Conservation (phyloP, 2,329 filamentous ascomycete genomes). For the Sporothrix sp. region DNA sequence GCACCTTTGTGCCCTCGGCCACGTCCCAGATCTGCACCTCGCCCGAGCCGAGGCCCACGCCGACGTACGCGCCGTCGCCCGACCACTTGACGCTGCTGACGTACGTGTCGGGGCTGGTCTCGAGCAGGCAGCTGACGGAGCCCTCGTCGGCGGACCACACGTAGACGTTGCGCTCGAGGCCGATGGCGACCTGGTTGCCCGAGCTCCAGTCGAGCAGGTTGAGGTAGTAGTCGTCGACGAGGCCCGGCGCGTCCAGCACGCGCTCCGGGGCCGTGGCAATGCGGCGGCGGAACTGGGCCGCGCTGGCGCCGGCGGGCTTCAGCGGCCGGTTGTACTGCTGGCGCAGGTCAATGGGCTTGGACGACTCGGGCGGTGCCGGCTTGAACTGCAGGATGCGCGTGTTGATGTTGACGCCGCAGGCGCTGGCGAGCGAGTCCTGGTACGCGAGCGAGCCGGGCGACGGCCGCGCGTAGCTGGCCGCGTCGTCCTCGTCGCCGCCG, state of each 20-base stretch:
- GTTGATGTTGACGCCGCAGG: slow-evolving; percentile 71
- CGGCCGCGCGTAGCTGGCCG: slow-evolving; percentile 61
- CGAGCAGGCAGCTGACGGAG: slow-evolving; percentile 76
- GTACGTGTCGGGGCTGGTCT: slow-evolving; percentile 84
- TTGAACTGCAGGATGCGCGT: slow-evolving; percentile 97
- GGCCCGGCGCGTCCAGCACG: slow-evolving; percentile 87
- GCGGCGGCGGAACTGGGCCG: slow-evolving; percentile 81
- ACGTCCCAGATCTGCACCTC: slow-evolving; percentile 99
- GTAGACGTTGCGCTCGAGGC: slow-evolving; percentile 92
- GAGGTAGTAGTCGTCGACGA: slow-evolving; percentile 98
- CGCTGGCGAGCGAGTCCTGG: slow-evolving; percentile 21
- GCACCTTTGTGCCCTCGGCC: slow-evolving; percentile 85
- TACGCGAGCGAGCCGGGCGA: slow-evolving; percentile 64
- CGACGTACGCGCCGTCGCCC: slow-evolving; percentile 89
- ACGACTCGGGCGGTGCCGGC: slow-evolving; percentile 94
- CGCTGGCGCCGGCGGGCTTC: slow-evolving; percentile 61
- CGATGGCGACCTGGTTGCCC: slow-evolving; percentile 94
- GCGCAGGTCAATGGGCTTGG: slow-evolving; percentile 93
- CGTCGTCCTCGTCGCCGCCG: slow-evolving; percentile 59
- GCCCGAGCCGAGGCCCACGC: slow-evolving; percentile 86
- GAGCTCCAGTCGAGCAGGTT: slow-evolving; percentile 98
- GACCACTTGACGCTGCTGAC: slow-evolving; percentile 99
- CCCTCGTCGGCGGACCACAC: slow-evolving; percentile 97
- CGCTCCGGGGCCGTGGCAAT: slow-evolving; percentile 92
- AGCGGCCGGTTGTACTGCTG: slow-evolving; percentile 97